Evolutionary conservation across 2,329 filamentous ascomycete genomes (phyloP).

Genomic region (Colletotrichum tamarilloi): DNA sequence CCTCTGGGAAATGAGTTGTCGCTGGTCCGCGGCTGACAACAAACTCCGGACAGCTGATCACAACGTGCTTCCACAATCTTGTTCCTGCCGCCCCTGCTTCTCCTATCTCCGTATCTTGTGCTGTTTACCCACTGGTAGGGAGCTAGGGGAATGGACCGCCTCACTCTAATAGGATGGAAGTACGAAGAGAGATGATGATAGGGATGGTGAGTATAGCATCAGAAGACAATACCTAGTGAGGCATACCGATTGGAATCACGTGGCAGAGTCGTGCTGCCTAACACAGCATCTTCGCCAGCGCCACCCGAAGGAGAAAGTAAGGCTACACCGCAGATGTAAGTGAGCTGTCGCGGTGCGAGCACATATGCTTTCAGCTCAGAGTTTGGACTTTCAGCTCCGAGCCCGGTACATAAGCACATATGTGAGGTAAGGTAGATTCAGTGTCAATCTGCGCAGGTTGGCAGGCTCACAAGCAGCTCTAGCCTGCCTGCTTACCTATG

Average conservation of each 20-base stretch:
- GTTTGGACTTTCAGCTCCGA: not conserved
- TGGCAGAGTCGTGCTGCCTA: slow-evolving; percentile 21
- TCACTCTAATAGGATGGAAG: not conserved
- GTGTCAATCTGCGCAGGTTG: not conserved
- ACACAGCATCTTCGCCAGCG: slow-evolving; percentile 13
- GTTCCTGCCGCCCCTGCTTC: not conserved
- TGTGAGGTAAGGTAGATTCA: not conserved
- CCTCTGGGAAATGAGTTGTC: not conserved
- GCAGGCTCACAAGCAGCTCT: not conserved
- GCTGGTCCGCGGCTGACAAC: not conserved
- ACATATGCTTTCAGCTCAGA: slow-evolving; percentile 9
- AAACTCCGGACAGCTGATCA: not conserved
- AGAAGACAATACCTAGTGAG: not conserved
- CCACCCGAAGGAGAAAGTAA: not conserved
- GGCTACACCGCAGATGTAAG: slow-evolving; percentile 8
- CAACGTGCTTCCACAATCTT: not conserved
- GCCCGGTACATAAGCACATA: not conserved
- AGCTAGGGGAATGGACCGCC: not conserved
- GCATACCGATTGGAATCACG: not conserved
- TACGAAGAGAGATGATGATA: not conserved
- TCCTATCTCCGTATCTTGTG: not conserved
- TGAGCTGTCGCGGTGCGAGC: not conserved
- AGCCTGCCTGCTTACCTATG: not conserved
- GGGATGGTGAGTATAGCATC: not conserved
- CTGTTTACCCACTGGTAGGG: not conserved